Base-by-base conservation (phyloP, 164 flowering plant species). In the Pachysandra terminalis region DNA sequence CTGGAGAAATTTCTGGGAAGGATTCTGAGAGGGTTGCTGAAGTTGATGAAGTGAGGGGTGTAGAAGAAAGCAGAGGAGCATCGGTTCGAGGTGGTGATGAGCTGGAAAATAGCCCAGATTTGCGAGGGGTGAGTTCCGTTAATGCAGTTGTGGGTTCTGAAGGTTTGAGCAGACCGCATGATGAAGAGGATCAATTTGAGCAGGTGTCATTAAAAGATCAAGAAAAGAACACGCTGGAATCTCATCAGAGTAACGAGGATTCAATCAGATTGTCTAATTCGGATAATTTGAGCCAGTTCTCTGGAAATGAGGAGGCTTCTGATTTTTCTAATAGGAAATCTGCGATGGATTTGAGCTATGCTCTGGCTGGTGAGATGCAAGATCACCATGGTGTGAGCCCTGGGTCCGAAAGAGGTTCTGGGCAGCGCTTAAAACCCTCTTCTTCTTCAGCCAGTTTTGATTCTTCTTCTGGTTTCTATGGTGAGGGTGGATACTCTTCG, bases 201-300 rank as follows among this genome's bases (percentile, higher is more conserved):
- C 94, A 76, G 67, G 97, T 92, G 23, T 83, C 85, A 54, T 73
- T 92, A 72, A 83, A 81, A 74, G 96, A 95, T 72, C 89, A 84
- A 57, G 92, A 80, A 25, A 84, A 74, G 49, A 74, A 54, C 76
- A 69, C 40, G 61, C 63, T 56, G 61, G 80, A 75, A 57, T 24
- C 67, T 73, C n/a, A n/a, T n/a, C 66, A 25, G 35, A 74, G 64
- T 40, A 57, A 48, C 63, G 61, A 64, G 56, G 81, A 74, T 56
- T 71, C 80, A 37, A 62, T 68, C 24, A 35, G 67, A 51, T 77
- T 79, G 12, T 73, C 79, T 40, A 73, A 51, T 68, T 82, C 79
- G 3, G 89, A 82, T 74, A 70, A 73, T 68, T 75, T 69, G 59
- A 77, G 81, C 69, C 70, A 66, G 52, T 69, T 72, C 28, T 74